Evolutionary conservation across 2,329 filamentous ascomycete species (phyloP), one percentile per base, ranked within the genome.

Genomic region (Aspergillus ochraceoroseus): DNA sequence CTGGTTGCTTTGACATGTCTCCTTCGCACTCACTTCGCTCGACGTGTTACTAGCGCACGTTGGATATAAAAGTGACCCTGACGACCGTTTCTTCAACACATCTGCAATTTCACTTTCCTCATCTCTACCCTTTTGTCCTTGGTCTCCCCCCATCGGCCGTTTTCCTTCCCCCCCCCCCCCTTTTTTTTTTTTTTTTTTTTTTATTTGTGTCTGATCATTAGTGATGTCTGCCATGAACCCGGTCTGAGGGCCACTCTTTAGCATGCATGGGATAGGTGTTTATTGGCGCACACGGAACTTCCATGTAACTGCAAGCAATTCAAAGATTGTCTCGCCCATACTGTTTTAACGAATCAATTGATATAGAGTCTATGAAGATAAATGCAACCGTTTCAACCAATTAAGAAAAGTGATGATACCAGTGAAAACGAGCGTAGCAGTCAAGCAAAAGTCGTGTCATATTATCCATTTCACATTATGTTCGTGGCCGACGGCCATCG

Each of bases 201-300:
- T 41, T 32, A 41, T 32, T 38, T 41, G 34, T 34, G 20, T 33
- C 18, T 30, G 14, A 38, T 39, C 35, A 46, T 50, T 43, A 44
- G 32, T 55, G 48, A 56, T 58, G 53, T 56, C 51, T 53, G 50
- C 56, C 47, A 62, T 57, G 58, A 61, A 48, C 40, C 41, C 48
- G 50, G 57, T 52, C 53, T 44, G 32, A 54, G 53, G 57, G 48
- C 53, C 46, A 49, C 48, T 54, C 44, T 52, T 49, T 54, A 53
- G 53, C 58, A 62, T 64, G 61, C 62, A 65, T 65, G 58, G 60
- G 53, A 57, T 51, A 53, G 62, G 61, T 59, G 61, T 64, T 63
- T 44, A 58, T 51, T 55, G 59, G 58, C 57, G 58, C 59, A 54
- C 52, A 48, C 49, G 51, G 52, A 34, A 41, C 41, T 38, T 44